phyloP scores from a whole-genome alignment of 2,329 filamentous ascomycete genomes.

The Ceratocystis huliohia region DNA sequence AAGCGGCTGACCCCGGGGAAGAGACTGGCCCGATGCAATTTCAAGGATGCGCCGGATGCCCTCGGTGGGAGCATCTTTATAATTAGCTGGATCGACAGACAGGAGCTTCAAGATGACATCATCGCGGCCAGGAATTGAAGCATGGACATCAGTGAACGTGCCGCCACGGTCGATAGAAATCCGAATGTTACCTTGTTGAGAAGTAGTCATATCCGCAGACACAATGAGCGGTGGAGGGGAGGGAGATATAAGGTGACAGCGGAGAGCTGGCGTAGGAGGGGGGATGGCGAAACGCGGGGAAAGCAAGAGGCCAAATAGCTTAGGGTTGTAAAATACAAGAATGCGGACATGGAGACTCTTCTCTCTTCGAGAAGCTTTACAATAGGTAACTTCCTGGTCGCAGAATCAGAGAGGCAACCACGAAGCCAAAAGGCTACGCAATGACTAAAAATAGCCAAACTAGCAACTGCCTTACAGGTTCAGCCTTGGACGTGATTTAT shows the following conservation, averaged over 20 bases:
- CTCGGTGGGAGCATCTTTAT: constrained; percentile 80
- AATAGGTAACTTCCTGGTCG: neutral
- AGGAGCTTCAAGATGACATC: constrained; percentile 79
- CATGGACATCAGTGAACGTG: constrained; percentile 87
- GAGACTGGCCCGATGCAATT: constrained; percentile 60
- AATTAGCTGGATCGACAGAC: constrained; percentile 81
- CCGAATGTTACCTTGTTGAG: constrained; percentile 43
- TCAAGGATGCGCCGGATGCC: constrained; percentile 78
- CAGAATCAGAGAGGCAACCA: too few species aligned
- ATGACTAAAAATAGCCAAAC: neutral
- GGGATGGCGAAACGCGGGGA: neutral
- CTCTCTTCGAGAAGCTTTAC: neutral
- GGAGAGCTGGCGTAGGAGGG: neutral
- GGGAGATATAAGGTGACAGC: too few species aligned
- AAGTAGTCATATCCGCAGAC: neutral
- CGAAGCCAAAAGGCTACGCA: too few species aligned
- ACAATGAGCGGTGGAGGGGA: too few species aligned
- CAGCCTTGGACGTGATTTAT: neutral
- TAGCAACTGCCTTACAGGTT: neutral
- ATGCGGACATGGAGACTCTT: neutral
- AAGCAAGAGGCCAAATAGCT: neutral
- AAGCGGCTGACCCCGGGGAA: constrained; percentile 64
- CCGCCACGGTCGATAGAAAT: constrained; percentile 73
- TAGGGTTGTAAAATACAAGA: neutral
- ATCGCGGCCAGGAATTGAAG: constrained; percentile 58